Evolutionary conservation across 139 green algal species (phyloP), one percentile per base, ranked within the genome.

Genomic region (Dunaliella sp.): DNA sequence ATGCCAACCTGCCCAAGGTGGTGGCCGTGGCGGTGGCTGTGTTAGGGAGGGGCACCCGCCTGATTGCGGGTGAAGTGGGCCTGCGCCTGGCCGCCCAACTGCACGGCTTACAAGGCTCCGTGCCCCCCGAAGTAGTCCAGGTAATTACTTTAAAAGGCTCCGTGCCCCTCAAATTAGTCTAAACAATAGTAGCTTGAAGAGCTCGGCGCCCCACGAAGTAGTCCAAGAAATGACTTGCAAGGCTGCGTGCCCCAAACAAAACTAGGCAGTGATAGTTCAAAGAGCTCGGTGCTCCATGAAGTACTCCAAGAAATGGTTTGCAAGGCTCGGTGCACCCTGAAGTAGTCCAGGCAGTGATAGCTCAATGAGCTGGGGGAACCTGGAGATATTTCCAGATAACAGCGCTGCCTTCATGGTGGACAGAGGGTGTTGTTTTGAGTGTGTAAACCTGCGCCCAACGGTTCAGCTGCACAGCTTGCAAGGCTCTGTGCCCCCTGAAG

Each of bases 1-100:
- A 95, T 85, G 84, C 83, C 21, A 90, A 96, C 89, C 84, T 96
- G 74, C 88, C 89, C 2, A 90, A 90, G 81, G 36, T 94, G 2
- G 89, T 88, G 1, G 33, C 72, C 1, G 85, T 86, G 33, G 73
- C 91, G 1, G 89, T 88, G 25, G 85, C 90, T 57, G 89, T 92
- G 74, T 85, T 89, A 33, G 88, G n/a, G 37, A 30, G 58, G 80
- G 89, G 89, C 59, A 90, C 86, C n/a, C 81, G 76, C 21, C 86
- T 88, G 2, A 86, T 90, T 31, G 81, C 83, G 2, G 90, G 86
- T 21, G 85, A 87, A 0, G 87, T 88, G 59, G 86, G 90, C 30
- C 65, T 86, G 85, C 85, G 84, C 1, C 65, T 82, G 72, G 86
- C 86, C 30, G 58, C 75, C n/a, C 86, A 88, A 81, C 89, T 92